Base-by-base conservation (phyloP, 768 basidiomycete species). In the Rhizopogon salebrosus region DNA sequence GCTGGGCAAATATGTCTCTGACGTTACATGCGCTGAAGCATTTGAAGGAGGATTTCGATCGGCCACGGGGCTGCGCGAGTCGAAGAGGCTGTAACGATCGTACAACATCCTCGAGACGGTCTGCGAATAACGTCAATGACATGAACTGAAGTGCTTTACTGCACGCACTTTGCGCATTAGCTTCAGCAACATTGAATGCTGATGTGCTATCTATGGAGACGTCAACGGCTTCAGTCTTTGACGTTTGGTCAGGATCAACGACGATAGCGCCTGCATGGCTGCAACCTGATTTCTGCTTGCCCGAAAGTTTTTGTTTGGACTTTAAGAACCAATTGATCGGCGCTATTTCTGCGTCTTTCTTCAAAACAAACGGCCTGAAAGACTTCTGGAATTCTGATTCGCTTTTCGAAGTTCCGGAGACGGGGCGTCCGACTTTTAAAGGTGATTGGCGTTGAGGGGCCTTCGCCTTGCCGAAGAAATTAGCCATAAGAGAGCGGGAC, bases 331-430 rank as follows among this genome's bases (percentile, higher is more conserved):
- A 82, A 60, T 93, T 94, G 36, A 75, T 61, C 0, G 88, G 87
- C 3, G 92, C 91, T 16, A 94, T 60, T 24, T 75, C 72, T 5
- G 81, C 79, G 55, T 82, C 89, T 62, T 87, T 92, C 73, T 88
- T 91, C 54, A 89, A 59, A 4, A 80, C 74, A 64, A 92, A 95
- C 1, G 91, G 85, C 59, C 80, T 85, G 74, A 97, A 97, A 1
- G 76, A 74, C 59, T 72, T 80, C 50, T 85, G 78, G 59, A 91
- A 95, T 41, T 93, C 87, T 14, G 80, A 79, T 26, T 75, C 72
- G 2, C 66, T 57, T 27, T 62, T 64, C 6, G 74, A 75, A 41
- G 80, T 53, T 13, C 54, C 53, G 16, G 56, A 64, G 40, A 65
- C 51, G 8, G 69, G 62, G 34, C 62, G 60, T 1, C 64, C 60